Percentiles rank a stretch among this genome's conserved stretches.
phyloP scores from a whole-genome alignment of 768 basidiomycete genomes.

The Trametes sanguinea region DNA sequence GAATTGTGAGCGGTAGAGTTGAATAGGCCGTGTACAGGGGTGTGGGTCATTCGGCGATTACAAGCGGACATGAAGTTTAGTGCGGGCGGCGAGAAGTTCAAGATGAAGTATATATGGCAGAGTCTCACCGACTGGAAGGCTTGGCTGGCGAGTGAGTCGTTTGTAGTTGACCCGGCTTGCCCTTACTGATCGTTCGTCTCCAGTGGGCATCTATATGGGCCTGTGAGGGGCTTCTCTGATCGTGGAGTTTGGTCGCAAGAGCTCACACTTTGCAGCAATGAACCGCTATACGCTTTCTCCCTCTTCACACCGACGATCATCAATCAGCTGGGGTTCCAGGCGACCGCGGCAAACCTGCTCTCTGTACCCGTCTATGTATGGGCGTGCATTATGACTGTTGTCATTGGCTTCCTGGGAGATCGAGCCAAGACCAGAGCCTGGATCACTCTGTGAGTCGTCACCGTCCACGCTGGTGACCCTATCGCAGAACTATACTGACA shows the following conservation, averaged over 20 bases:
- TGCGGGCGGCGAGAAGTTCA: constrained; percentile 60
- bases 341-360: constrained; percentile 70
- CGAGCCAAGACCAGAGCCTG: constrained; percentile 53
- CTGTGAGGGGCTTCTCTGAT: constrained; percentile 44
- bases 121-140: constrained; percentile 74
- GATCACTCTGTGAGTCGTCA: constrained; percentile 57
- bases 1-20: no score
- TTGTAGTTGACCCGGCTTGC: neutral
- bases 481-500: neutral
- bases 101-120: constrained; percentile 56
- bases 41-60: constrained; percentile 64
- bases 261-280: constrained; percentile 37
- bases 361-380: constrained; percentile 79
- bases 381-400: constrained; percentile 68
- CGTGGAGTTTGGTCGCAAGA: neutral
- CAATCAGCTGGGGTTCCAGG: constrained; percentile 62
- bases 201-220: constrained; percentile 74
- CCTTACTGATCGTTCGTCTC: neutral
- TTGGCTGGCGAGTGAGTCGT: constrained; percentile 59
- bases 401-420: constrained; percentile 65
- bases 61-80: constrained; percentile 66
- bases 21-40: constrained; percentile 39
- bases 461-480: neutral
- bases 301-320: constrained; percentile 50
- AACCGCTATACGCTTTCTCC: constrained; percentile 57